Evolutionary conservation across 805 yeast species (phyloP).

Genomic region (Kazachstania viticola): DNA sequence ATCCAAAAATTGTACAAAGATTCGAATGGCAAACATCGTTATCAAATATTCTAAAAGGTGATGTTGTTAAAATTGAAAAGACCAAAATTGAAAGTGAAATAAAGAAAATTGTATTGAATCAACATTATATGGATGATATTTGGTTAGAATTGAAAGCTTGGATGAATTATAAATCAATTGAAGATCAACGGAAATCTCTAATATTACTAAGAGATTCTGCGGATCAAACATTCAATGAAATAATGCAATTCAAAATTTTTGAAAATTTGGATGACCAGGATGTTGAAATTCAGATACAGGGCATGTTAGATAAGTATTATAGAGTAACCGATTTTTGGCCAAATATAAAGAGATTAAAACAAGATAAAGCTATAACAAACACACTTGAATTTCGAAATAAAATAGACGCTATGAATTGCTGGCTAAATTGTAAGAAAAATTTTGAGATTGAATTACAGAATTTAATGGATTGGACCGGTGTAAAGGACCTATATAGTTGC

Average conservation of each 20-base stretch:
- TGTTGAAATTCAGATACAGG: conserved; percentile 42
- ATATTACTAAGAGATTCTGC: conserved; percentile 58
- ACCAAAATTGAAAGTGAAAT: conserved; percentile 50
- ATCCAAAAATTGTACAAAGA: conserved; percentile 50
- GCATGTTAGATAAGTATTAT: conserved; percentile 48
- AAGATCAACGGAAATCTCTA: conserved; percentile 63
- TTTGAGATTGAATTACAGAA: conserved; percentile 50
- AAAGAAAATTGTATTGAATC: conserved; percentile 15
- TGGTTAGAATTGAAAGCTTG: conserved; percentile 88
- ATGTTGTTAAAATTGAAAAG: conserved; percentile 84
- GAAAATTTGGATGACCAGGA: conserved; percentile 29
- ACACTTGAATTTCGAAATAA: conserved; percentile 51
- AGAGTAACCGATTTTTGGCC: conserved; percentile 71
- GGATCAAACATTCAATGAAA: conserved; percentile 60
- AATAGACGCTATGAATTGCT: conserved; percentile 68
- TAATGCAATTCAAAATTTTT: conserved; percentile 49
- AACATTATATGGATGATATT: conserved; percentile 32
- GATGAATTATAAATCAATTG: conserved; percentile 68
- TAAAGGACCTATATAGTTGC: conserved; percentile 58
- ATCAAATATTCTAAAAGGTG: conserved; percentile 83
- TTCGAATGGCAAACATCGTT: conserved; percentile 96
- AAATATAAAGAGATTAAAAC: conserved; percentile 63
- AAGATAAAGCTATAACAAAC: conserved; percentile 63
- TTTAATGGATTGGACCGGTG: conserved; percentile 73
- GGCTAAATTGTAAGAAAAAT: conserved; percentile 68